phyloP scores from a whole-genome alignment of 495 filamentous ascomycete genomes.

The Bryoglossum gracile region DNA sequence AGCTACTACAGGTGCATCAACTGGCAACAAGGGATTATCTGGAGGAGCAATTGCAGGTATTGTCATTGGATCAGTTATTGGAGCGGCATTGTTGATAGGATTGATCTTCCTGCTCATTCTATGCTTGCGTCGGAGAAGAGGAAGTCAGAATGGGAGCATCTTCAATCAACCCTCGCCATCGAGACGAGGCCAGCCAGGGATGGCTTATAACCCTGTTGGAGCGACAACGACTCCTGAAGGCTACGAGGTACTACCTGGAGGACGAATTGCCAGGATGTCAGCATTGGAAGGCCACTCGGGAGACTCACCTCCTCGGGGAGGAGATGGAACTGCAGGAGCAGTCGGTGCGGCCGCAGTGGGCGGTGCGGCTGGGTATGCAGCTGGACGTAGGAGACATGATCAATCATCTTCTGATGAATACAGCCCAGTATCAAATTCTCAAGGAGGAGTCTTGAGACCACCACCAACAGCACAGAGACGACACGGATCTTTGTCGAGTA shows the following conservation, averaged over 20 bases:
- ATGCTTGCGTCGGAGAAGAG: conserved; percentile 50
- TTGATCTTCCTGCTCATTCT: conserved; percentile 55
- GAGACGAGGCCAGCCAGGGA: conserved; percentile 40
- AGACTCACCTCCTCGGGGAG: conserved; percentile 46
- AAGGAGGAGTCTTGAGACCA: conserved; percentile 47
- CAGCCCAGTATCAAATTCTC: conserved; percentile 66
- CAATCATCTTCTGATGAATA: conserved; percentile 77
- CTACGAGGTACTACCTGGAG: conserved; percentile 73
- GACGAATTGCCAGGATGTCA: conserved; percentile 91
- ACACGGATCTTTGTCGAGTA: conserved; percentile 84
- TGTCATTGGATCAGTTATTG: conserved; percentile 73
- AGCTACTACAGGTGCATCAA: conserved; percentile 3
- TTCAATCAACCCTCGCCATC: conserved; percentile 86
- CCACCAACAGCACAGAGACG: conserved; percentile 62
- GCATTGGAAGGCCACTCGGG: conserved; percentile 70
- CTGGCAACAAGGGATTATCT: conserved; percentile 41
- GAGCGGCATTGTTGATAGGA: conserved; percentile 56
- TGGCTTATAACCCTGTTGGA: conserved; percentile 26
- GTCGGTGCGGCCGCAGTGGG: conserved; percentile 38
- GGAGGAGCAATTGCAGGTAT: conserved; percentile 86
- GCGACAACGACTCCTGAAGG: conserved; percentile 42
- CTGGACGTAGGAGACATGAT: conserved; percentile 47
- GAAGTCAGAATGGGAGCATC: conserved; percentile 52
- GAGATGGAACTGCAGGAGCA: conserved; percentile 23
- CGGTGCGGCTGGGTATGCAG: conserved; percentile 35